These are phyloP conservation scores for Microstegium vimineum DNA, from an alignment of 176 grass and related monocot species.

Conservation along the genomic window DNA sequence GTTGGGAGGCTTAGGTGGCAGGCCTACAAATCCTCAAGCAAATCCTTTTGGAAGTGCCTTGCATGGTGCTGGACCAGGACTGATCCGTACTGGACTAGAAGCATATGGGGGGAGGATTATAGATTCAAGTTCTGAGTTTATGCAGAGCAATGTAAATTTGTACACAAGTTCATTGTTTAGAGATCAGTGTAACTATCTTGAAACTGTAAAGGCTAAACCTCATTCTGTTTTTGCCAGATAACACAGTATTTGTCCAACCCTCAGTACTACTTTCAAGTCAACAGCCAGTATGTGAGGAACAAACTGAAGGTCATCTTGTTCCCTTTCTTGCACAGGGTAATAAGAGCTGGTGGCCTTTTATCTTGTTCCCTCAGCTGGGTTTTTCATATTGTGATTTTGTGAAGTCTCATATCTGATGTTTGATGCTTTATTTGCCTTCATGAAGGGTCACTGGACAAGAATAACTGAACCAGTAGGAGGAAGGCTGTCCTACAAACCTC, in stretches of 20 bases:
- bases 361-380: neutral
- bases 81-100: slow-evolving; percentile 61
- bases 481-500: slow-evolving; percentile 73
- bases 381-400: neutral
- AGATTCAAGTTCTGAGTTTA: slow-evolving; percentile 79
- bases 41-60: slow-evolving; percentile 70
- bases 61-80: slow-evolving; percentile 71
- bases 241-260: slow-evolving; percentile 64
- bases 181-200: neutral
- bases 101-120: slow-evolving; percentile 64
- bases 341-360: slow-evolving; percentile 20
- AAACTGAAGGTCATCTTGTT: slow-evolving; percentile 81
- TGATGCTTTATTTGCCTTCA: slow-evolving; percentile 17
- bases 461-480: slow-evolving; percentile 82
- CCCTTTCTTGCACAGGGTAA: slow-evolving; percentile 83
- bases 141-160: slow-evolving; percentile 76
- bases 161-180: neutral
- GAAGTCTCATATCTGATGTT: neutral
- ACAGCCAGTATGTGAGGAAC: slow-evolving; percentile 80
- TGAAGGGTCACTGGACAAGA: slow-evolving; percentile 88
- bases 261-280: slow-evolving; percentile 93
- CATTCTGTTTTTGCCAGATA: slow-evolving; percentile 36
- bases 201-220: neutral
- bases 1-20: slow-evolving; percentile 20
- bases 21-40: slow-evolving; percentile 30